These are phyloP conservation scores for Xylariaceae sp. DNA, from an alignment of 2,329 filamentous ascomycete genomes.

Conservation along the genomic window DNA sequence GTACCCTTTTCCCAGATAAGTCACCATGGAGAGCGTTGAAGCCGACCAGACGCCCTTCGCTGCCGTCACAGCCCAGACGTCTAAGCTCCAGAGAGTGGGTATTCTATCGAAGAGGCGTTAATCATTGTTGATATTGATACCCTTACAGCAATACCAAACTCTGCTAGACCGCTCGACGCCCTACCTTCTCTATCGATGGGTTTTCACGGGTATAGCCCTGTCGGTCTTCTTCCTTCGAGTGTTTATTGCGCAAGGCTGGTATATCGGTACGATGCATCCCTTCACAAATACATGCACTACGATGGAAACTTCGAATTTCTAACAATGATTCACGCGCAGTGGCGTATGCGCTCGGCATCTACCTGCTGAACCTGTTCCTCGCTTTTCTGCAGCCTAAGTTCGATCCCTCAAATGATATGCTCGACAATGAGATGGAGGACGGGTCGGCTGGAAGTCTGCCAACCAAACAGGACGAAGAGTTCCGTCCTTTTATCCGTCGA, in stretches of 20 bases:
- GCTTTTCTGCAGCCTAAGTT: slow-evolving; percentile 98
- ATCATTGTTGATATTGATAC: slow-evolving; percentile 8
- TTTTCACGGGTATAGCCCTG: slow-evolving; percentile 72
- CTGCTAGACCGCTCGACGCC: slow-evolving; percentile 93
- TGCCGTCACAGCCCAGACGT: slow-evolving; percentile 81
- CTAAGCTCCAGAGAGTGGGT: slow-evolving; percentile 65
- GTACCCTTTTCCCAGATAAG: slow-evolving; percentile 4
- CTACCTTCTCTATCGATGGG: slow-evolving; percentile 84
- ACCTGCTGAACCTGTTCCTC: slow-evolving; percentile 97
- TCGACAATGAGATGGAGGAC: slow-evolving; percentile 95
- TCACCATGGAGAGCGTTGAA: slow-evolving; percentile 75
- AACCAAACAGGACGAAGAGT: slow-evolving; percentile 95
- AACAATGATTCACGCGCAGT: slow-evolving; percentile 49
- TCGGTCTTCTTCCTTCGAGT: slow-evolving; percentile 84
- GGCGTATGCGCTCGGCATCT: slow-evolving; percentile 95
- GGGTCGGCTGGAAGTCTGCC: slow-evolving; percentile 77
- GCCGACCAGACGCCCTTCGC: slow-evolving; percentile 89
- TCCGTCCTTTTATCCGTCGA: slow-evolving; percentile 91
- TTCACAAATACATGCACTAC: neutral
- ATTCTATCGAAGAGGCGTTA: neutral
- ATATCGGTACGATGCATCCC: slow-evolving; percentile 67
- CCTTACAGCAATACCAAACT: slow-evolving; percentile 77
- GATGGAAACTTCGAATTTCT: slow-evolving; percentile 7
- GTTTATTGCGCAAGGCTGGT: slow-evolving; percentile 93
- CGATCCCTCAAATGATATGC: slow-evolving; percentile 85